phyloP scores from a whole-genome alignment of 176 grass and related monocot genomes.

The Carex parvula region DNA sequence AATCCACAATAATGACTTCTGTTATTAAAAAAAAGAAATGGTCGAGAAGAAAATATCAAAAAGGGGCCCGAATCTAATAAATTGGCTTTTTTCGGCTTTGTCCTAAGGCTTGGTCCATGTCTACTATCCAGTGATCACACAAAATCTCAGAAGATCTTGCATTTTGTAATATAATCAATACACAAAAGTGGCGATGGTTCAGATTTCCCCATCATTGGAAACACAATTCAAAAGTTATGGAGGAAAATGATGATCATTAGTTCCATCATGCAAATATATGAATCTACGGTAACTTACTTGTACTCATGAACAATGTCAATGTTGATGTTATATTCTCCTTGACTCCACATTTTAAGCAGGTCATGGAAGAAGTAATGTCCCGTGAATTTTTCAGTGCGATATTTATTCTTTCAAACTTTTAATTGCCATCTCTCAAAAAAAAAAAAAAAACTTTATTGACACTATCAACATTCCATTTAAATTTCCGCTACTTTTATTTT shows the following conservation, averaged over 20 bases:
- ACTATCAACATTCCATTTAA: not conserved
- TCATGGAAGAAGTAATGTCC: not conserved
- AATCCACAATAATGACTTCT: too few relatives aligned
- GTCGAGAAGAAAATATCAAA: too few relatives aligned
- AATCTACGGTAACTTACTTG: not conserved
- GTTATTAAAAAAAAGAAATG: too few relatives aligned
- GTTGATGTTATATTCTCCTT: not conserved
- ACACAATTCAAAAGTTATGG: slow-evolving; percentile 10
- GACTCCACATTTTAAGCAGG: not conserved
- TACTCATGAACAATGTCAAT: not conserved
- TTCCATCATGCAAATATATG: not conserved
- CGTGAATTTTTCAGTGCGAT: not conserved
- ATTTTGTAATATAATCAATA: slow-evolving; percentile 1
- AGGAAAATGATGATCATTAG: not conserved
- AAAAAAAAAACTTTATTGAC: too few relatives aligned
- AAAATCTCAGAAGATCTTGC: slow-evolving; percentile 20
- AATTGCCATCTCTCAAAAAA: not conserved
- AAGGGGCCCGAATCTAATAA: not conserved
- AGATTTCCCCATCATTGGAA: slow-evolving; percentile 18
- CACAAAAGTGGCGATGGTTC: slow-evolving; percentile 19
- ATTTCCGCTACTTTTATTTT: too few relatives aligned
- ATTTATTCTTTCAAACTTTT: not conserved
- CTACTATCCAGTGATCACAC: not conserved
- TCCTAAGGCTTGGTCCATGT: slow-evolving; percentile 4
- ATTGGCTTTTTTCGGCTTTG: not conserved